These are phyloP conservation scores for Litchi chinensis DNA, from an alignment of 345 rosid genomes.

Conservation along the genomic window DNA sequence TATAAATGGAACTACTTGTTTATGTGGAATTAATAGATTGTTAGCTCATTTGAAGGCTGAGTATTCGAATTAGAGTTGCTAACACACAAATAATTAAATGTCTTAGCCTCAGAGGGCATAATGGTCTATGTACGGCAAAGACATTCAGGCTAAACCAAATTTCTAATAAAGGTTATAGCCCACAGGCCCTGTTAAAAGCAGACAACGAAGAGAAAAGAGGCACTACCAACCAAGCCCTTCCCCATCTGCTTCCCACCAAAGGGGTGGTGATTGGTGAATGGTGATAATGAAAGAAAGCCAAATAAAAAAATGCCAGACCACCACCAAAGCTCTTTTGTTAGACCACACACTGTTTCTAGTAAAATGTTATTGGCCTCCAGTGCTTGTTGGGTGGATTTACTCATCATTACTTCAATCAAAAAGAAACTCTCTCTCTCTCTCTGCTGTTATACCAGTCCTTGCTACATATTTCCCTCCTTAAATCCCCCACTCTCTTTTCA, in stretches of 20 bases:
- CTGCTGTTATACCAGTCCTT: conserved; percentile 7
- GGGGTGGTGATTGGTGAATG: conserved; percentile 20
- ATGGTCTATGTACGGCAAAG: conserved; percentile 2
- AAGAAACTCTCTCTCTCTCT: conserved; percentile 14
- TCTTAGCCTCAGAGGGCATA: conserved; percentile 4
- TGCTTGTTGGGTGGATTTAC: conserved; percentile 45
- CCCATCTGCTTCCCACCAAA: conserved; percentile 35
- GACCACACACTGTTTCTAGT: conserved; percentile 39
- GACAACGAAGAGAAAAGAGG: conserved; percentile 32
- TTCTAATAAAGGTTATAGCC: conserved; percentile 13
- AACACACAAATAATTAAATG: neutral
- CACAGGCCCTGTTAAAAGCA: conserved; percentile 29
- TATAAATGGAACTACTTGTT: neutral
- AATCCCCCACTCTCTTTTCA: conserved; percentile 34
- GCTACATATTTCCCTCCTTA: conserved; percentile 34
- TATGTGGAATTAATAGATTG: neutral
- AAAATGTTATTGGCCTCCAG: conserved; percentile 32
- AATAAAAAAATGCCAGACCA: conserved; percentile 24
- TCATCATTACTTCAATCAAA: conserved; percentile 72
- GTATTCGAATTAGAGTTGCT: neutral
- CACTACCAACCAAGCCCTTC: conserved; percentile 20
- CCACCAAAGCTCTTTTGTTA: conserved; percentile 12
- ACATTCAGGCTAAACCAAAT: conserved; percentile 2
- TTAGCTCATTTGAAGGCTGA: neutral
- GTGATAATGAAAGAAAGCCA: conserved; percentile 38